Conservation (phyloP, 225 moss, liverwort and hornwort species). For the Thuidium tamariscinum region DNA sequence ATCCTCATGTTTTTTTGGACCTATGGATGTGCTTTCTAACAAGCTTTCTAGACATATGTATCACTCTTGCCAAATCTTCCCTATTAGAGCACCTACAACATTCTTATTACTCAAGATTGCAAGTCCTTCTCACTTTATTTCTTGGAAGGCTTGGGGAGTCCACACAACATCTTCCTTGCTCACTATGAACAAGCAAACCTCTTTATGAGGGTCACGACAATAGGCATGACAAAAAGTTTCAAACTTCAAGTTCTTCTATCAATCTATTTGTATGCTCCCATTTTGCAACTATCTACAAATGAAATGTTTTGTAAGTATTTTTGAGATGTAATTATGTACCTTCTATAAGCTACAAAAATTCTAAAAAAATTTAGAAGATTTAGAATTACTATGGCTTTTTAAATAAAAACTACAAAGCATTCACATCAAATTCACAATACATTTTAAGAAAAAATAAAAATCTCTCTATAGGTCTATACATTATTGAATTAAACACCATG, state of each 20-base stretch:
- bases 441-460: accelerated
- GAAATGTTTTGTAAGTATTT: neutral
- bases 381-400: neutral
- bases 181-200: too few relatives aligned
- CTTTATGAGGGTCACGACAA: too few relatives aligned
- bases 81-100: too few relatives aligned
- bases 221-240: too few relatives aligned
- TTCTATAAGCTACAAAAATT: neutral
- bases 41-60: too few relatives aligned
- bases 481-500: neutral
- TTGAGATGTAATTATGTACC: accelerated
- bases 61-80: too few relatives aligned
- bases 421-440: neutral
- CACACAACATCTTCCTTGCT: too few relatives aligned
- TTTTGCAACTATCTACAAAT: neutral
- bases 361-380: neutral
- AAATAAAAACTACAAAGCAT: neutral
- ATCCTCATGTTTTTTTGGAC: too few relatives aligned
- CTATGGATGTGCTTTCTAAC: too few relatives aligned
- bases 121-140: too few relatives aligned
- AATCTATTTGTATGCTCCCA: accelerated
- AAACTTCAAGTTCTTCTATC: neutral
- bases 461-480: neutral
- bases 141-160: too few relatives aligned
- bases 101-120: too few relatives aligned